A percentile compares a stretch with the other conserved stretches of the same genome.
Evolutionary conservation across 2,329 filamentous ascomycete genomes (phyloP).

Genomic region (Dendrostoma leiphaemia): DNA sequence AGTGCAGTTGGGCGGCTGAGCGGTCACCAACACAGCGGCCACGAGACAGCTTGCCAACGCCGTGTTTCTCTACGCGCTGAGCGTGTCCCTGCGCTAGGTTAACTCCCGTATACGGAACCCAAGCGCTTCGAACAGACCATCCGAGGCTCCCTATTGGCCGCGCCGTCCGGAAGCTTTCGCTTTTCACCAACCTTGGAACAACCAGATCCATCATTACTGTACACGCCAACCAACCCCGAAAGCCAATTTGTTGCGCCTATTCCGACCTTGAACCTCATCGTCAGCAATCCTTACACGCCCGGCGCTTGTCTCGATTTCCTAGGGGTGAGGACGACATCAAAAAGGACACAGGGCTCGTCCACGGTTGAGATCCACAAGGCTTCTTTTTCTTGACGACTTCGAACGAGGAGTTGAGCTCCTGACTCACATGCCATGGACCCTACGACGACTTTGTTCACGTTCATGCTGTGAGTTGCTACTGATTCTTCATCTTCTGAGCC

Average conservation of each 20-base stretch:
- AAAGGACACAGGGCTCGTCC: neutral
- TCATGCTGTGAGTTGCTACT: constrained; percentile 59
- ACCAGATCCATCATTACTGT: too few species aligned
- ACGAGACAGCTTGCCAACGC: constrained; percentile 13
- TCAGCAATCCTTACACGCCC: constrained; percentile 1
- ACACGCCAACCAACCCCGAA: too few species aligned
- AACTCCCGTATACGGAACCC: constrained; percentile 6
- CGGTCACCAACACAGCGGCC: constrained; percentile 9
- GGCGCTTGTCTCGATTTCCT: constrained; percentile 10
- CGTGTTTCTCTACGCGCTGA: constrained; percentile 19
- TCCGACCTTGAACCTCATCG: constrained; percentile 1
- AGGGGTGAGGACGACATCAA: neutral
- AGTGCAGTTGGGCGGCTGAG: neutral
- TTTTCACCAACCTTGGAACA: neutral
- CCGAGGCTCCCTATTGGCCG: constrained; percentile 17
- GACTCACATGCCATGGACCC: constrained; percentile 49
- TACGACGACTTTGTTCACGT: constrained; percentile 65
- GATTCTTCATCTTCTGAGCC: constrained; percentile 24
- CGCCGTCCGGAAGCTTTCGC: neutral
- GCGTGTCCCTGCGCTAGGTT: neutral
- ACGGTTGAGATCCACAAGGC: neutral
- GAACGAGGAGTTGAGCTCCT: constrained; percentile 23
- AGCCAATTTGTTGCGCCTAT: constrained; percentile 10
- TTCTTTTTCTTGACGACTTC: neutral
- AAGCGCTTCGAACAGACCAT: constrained; percentile 12